Evolutionary conservation across 805 yeast species (phyloP), one percentile per base, ranked within the genome.

Genomic region (Metschnikowia orientalis): DNA sequence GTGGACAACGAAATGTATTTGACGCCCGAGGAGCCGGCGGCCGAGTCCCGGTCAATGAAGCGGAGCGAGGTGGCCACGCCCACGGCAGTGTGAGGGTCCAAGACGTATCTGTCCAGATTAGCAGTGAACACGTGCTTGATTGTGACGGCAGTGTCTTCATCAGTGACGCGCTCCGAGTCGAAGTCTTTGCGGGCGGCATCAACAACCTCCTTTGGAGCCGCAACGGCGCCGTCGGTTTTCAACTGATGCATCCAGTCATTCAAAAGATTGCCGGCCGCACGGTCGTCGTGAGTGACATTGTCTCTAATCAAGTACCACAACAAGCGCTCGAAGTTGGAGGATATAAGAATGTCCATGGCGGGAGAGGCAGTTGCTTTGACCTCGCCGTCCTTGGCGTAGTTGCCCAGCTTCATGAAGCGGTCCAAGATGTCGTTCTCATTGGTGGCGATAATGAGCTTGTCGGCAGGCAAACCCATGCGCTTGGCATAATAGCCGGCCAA

Each of bases 51-150:
- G 10, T 66, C 68, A 33, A 82, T 73, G 52, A 75, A 69, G 46
- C 79, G 71, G 45, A 81, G 71, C 24, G 92, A 67, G 13, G 95
- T 82, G 39, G 81, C 74, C 28, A 92, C 82, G 54, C 97, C 98
- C 35, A 92, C 95, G 23, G 99, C 88, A 25, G 95, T 75, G 61
- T 92, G 99, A 27, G 99, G 99, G 58, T 92, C 99, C 47, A 89
- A 68, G 28, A 92, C 83, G 61, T 92, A 92, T 37, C 77, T 71
- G 34, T 73, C 71, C 34, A 75, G 68, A 38, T 70, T 65, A 21
- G 79, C 66, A 28, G 68, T 59, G 63, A 88, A 92, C 10, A 78
- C 71, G 25, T 69, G 54, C 56, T 76, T 81, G 57, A 92, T 92
- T 23, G 97, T 84, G 10, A 63, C 70, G n/a, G 77, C 67, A 11